Conservation (phyloP, 805 yeast genomes). For the Cyberlindnera americana region DNA sequence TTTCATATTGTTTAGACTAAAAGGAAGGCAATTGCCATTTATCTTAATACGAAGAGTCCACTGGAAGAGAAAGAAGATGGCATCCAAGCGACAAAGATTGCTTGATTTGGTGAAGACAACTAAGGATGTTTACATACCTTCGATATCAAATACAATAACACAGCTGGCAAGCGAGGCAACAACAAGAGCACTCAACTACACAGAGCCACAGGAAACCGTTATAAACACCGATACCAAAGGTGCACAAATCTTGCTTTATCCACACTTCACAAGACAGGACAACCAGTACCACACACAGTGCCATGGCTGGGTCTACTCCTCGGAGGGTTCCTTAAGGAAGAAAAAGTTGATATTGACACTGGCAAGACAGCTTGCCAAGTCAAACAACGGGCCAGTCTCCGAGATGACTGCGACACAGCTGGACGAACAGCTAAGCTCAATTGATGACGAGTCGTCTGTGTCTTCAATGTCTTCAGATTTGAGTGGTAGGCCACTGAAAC, state of each 20-base stretch:
- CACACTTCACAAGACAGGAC: slow-evolving; percentile 45
- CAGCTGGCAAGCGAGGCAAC: slow-evolving; percentile 46
- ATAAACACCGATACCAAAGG: slow-evolving; percentile 39
- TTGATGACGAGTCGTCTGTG: slow-evolving; percentile 28
- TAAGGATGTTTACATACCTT: slow-evolving; percentile 55
- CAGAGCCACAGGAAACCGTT: too few relatives aligned
- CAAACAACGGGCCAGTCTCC: slow-evolving; percentile 23
- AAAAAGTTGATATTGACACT: slow-evolving; percentile 65
- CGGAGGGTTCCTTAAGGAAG: slow-evolving; percentile 68
- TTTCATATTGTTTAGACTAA: too few relatives aligned
- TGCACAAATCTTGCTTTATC: slow-evolving; percentile 58
- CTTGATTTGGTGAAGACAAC: slow-evolving; percentile 51
- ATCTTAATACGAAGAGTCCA: too few relatives aligned
- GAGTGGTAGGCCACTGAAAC: slow-evolving; percentile 2
- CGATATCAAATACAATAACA: slow-evolving; percentile 43
- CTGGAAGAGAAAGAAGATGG: not conserved
- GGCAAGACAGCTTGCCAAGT: slow-evolving; percentile 61
- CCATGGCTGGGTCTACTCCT: slow-evolving; percentile 66
- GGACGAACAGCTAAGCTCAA: slow-evolving; percentile 34
- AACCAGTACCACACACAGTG: slow-evolving; percentile 52
- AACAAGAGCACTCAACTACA: slow-evolving; percentile 20
- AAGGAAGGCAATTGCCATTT: too few relatives aligned
- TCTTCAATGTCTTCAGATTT: slow-evolving; percentile 7
- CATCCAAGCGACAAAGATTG: slow-evolving; percentile 42
- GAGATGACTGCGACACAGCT: slow-evolving; percentile 32